phyloP scores from a whole-genome alignment of 805 yeast species.

The Candida loeiensis region DNA sequence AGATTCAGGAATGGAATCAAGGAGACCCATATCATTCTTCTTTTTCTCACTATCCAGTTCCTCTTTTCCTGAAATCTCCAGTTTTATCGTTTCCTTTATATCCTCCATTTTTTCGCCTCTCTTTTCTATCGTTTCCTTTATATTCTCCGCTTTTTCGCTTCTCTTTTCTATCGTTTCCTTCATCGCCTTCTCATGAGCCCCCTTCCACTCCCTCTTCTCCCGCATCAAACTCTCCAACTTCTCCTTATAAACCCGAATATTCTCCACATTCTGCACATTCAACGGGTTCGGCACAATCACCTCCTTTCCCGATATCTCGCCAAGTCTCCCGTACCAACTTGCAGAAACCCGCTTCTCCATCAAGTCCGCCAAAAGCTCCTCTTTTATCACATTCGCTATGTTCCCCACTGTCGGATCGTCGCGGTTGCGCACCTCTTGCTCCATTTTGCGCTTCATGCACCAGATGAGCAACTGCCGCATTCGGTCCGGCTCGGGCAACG shows the following conservation, averaged over 20 bases:
- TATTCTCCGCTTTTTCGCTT: neutral
- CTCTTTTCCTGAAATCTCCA: too few species aligned
- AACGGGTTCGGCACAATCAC: slow-evolving; percentile 55
- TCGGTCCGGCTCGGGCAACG: slow-evolving; percentile 67
- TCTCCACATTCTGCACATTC: slow-evolving; percentile 49
- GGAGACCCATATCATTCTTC: too few species aligned
- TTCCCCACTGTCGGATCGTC: slow-evolving; percentile 39
- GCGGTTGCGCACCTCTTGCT: slow-evolving; percentile 18
- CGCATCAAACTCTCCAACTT: slow-evolving; percentile 41
- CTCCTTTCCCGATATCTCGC: slow-evolving; percentile 22
- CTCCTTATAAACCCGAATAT: slow-evolving; percentile 43
- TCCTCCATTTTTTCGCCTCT: neutral
- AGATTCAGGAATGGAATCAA: too few species aligned
- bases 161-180: slow-evolving; percentile 13
- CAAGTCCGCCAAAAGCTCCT: slow-evolving; percentile 58
- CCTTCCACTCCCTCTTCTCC: slow-evolving; percentile 50
- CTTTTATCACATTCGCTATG: slow-evolving; percentile 61
- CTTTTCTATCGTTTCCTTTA: neutral
- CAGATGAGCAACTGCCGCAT: slow-evolving; percentile 68
- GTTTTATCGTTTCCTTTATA: too few species aligned
- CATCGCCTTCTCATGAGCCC: slow-evolving; percentile 20
- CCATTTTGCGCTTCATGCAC: slow-evolving; percentile 55
- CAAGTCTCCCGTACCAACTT: slow-evolving; percentile 59
- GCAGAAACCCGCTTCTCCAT: slow-evolving; percentile 57
- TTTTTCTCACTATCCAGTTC: too few species aligned